These are phyloP conservation scores for Kazachstania sp. DNA, from an alignment of 1,139 yeast genomes.

Conservation along the genomic window DNA sequence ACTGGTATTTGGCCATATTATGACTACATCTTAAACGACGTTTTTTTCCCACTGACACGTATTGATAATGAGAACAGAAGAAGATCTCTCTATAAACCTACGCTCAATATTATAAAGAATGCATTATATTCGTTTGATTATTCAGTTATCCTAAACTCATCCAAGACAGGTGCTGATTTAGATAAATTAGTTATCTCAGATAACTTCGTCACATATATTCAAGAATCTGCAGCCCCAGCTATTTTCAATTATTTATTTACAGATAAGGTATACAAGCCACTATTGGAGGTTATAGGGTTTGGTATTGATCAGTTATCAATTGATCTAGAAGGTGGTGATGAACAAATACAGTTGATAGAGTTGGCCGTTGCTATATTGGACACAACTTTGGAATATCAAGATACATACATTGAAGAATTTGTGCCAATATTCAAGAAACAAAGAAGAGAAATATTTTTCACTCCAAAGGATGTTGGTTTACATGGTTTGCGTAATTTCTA, in stretches of 20 bases:
- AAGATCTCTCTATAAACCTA: conserved; percentile 43
- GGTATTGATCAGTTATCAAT: conserved; percentile 48
- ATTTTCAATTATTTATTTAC: conserved; percentile 54
- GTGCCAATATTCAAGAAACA: conserved; percentile 36
- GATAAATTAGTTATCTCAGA: conserved; percentile 42
- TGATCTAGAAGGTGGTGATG: conserved; percentile 34
- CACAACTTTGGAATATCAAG: conserved; percentile 48
- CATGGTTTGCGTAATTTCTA: conserved; percentile 58
- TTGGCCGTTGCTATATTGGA: conserved; percentile 40
- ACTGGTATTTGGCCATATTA: conserved; percentile 75
- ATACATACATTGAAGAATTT: conserved; percentile 43
- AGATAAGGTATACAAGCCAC: conserved; percentile 45
- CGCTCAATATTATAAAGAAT: conserved; percentile 44
- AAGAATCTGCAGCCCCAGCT: conserved; percentile 62
- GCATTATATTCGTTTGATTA: conserved; percentile 60
- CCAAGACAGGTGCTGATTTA: conserved; percentile 42
- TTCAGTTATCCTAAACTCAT: conserved; percentile 44
- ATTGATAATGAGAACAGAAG: conserved; percentile 31
- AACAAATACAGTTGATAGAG: conserved; percentile 32
- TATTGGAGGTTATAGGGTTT: conserved; percentile 46
- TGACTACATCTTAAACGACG: conserved; percentile 59
- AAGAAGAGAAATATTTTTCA: conserved; percentile 30
- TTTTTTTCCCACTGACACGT: conserved; percentile 41
- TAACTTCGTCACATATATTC: conserved; percentile 36
- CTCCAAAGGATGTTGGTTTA: conserved; percentile 47